Evolutionary conservation across 495 filamentous ascomycete species (phyloP).

Genomic region (Haplographium delicatum): DNA sequence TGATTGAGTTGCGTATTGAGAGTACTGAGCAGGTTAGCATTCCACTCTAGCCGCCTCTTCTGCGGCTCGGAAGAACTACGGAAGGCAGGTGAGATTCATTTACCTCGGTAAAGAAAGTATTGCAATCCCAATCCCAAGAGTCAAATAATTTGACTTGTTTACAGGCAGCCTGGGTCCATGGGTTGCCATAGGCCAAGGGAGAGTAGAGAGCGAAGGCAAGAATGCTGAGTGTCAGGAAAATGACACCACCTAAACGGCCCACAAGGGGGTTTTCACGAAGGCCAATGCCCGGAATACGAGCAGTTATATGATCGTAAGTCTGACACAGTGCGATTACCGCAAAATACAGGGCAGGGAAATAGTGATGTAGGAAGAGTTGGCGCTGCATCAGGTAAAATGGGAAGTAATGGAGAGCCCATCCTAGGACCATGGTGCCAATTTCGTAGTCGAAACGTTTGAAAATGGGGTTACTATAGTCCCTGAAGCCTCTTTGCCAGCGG

Average conservation of each 20-base stretch:
- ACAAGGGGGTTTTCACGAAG: slow-evolving; percentile 65
- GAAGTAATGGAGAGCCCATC: slow-evolving; percentile 94
- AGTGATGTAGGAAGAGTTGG: slow-evolving; percentile 92
- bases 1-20: slow-evolving; percentile 28
- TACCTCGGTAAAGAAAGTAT: slow-evolving; percentile 83
- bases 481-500: slow-evolving; percentile 88
- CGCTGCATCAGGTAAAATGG: slow-evolving; percentile 96
- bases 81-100: slow-evolving; percentile 37
- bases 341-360: slow-evolving; percentile 94
- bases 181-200: slow-evolving; percentile 86
- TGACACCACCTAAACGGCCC: slow-evolving; percentile 62
- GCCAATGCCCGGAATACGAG: slow-evolving; percentile 61
- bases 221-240: slow-evolving; percentile 66
- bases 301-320: slow-evolving; percentile 75
- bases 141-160: slow-evolving; percentile 78
- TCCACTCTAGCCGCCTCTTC: neutral
- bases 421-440: slow-evolving; percentile 81
- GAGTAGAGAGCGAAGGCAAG: slow-evolving; percentile 79
- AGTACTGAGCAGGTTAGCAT: slow-evolving; percentile 25
- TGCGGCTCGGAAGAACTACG: slow-evolving; percentile 9
- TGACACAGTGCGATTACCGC: slow-evolving; percentile 86
- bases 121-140: slow-evolving; percentile 97
- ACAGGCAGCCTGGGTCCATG: slow-evolving; percentile 87
- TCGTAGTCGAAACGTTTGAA: slow-evolving; percentile 99
- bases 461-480: slow-evolving; percentile 70